Conservation (phyloP, 306 rosid species). For the Cucurbita argyrosperma region DNA sequence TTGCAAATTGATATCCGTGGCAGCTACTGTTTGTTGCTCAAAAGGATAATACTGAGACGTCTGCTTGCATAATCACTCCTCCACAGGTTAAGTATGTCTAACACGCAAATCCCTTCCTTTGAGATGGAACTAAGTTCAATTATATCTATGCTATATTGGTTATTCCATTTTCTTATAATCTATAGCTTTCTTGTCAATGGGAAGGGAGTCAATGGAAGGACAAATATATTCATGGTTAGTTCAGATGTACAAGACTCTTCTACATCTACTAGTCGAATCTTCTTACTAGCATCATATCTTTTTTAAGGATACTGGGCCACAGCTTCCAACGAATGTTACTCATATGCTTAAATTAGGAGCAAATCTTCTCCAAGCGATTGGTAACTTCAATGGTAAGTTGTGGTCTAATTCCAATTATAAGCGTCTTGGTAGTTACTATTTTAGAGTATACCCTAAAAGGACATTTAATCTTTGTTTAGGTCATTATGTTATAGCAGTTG, state of each 20-base stretch:
- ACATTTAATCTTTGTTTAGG: constrained; percentile 35
- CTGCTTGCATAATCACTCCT: constrained; percentile 82
- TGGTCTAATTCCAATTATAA: constrained; percentile 4
- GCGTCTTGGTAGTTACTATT: constrained; percentile 14
- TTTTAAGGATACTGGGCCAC: constrained; percentile 79
- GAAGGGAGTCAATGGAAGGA: constrained; percentile 50
- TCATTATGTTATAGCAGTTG: constrained; percentile 52
- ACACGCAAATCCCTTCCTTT: neutral
- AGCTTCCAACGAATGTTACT: constrained; percentile 65
- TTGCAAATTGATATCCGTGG: neutral
- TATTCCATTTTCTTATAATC: constrained; percentile 2
- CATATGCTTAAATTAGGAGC: constrained; percentile 59
- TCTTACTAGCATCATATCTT: constrained; percentile 6
- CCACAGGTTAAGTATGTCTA: constrained; percentile 65
- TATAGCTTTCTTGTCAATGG: constrained; percentile 88
- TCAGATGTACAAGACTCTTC: neutral
- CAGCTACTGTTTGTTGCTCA: constrained; percentile 75
- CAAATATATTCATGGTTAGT: constrained; percentile 45
- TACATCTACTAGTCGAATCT: constrained; percentile 1
- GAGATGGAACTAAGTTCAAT: neutral
- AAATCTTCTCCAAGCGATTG: constrained; percentile 81
- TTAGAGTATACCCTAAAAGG: constrained; percentile 12
- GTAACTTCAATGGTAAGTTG: constrained; percentile 69
- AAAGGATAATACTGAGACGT: constrained; percentile 55
- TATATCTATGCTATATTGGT: neutral